Evolutionary conservation across 805 yeast genomes (phyloP), one percentile per base, ranked within the genome.

Genomic region (Dipodascus albidus): DNA sequence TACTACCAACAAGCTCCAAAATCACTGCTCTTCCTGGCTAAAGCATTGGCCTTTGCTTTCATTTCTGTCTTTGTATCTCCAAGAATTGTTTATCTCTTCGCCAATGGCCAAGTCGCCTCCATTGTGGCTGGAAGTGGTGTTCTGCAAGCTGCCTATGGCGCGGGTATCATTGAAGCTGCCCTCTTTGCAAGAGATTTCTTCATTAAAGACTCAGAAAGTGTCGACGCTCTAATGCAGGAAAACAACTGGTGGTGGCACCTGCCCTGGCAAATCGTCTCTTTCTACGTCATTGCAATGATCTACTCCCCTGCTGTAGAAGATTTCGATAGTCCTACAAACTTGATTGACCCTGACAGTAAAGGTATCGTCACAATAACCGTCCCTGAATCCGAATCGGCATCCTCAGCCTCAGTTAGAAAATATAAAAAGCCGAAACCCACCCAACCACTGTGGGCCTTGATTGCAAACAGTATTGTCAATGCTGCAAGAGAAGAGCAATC

Each of bases 401-500:
- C 44, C 6, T 17, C 6, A 19, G 3, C n/a, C 8, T 6, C 44
- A 4, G 6, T 19, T 11, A 38, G 44, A 17, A 38, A 38, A 14
- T 38, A 38, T 14, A 38, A 17, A 38, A 14, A 19, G 6, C 44
- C 44, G 6, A 38, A 38, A 17, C 44, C 44, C 4, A n/a, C 44
- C 17, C 72, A 68, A 50, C 68, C 69, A 1, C 53, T 68, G 2
- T 68, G 72, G 72, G 58, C 70, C 2, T 58, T 62, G 8, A 53
- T 67, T 24, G 71, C 72, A 2, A 60, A 62, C 27, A 57, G 63
- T 14, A 60, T 68, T 20, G 68, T 64, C 47, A 59, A 63, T 23
- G 70, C 70, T 1, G 67, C 69, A 4, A 54, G 67, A 2, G 67
- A 65, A 38, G 65, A 65, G 33, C 52, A 22, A 17, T 9, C 31